Conservation (phyloP, 2,329 filamentous ascomycete genomes). For the Fusarium heterosporum region DNA sequence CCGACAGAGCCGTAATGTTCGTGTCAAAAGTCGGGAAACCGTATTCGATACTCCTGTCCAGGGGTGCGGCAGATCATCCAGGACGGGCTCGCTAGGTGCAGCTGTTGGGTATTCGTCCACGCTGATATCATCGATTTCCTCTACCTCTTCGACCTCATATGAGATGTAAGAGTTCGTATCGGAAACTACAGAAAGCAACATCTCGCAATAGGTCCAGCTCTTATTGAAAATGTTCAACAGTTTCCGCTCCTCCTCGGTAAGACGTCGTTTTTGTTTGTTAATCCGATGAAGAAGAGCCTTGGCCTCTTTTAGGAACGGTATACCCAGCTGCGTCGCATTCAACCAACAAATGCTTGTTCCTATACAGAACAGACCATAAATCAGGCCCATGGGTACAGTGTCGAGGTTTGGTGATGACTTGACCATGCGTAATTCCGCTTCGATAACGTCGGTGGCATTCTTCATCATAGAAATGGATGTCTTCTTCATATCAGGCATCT, state of each 20-base stretch:
- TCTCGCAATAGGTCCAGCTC: constrained; percentile 55
- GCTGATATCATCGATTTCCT: constrained; percentile 26
- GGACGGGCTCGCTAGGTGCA: constrained; percentile 12
- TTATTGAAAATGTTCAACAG: constrained; percentile 54
- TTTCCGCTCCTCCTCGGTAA: constrained; percentile 41
- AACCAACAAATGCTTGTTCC: constrained; percentile 57
- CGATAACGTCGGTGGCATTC: constrained; percentile 50
- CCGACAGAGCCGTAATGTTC: constrained; percentile 53
- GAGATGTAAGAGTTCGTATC: constrained; percentile 46
- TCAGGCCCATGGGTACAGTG: constrained; percentile 50
- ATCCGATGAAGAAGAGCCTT: constrained; percentile 46
- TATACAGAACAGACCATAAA: constrained; percentile 55
- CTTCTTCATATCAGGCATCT: constrained; percentile 51
- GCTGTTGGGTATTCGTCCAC: constrained; percentile 30
- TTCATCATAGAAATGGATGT: constrained; percentile 51
- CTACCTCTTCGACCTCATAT: constrained; percentile 17
- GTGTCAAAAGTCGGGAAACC: constrained; percentile 50
- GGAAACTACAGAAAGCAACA: constrained; percentile 54
- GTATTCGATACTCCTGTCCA: constrained; percentile 55
- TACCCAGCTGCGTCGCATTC: constrained; percentile 50
- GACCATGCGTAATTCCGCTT: constrained; percentile 48
- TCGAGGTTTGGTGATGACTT: constrained; percentile 30
- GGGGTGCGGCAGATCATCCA: constrained; percentile 49
- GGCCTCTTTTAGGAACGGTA: constrained; percentile 49
- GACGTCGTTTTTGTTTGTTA: constrained; percentile 34